Base-by-base conservation (phyloP, 805 yeast genomes). In the Teunomyces atbi region DNA sequence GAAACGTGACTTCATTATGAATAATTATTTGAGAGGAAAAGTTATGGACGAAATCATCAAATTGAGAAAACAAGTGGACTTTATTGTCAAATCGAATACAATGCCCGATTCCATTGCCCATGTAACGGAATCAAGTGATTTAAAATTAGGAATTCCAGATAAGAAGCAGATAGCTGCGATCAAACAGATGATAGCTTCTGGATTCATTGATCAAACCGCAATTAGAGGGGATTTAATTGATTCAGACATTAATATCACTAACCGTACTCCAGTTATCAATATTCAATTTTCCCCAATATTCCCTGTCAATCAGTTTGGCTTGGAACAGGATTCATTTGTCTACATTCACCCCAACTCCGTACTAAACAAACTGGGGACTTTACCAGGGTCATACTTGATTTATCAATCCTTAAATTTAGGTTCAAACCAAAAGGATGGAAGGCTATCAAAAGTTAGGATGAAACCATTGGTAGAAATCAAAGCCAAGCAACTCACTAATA, bases 181-280 rank as follows among this genome's bases (percentile, higher is more conserved):
- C 51, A 91, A 89, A 59, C 99, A 94, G 66, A 91, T 94, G 82
- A 74, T 92, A 3, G 80, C 96, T 5, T 84, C 97, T 0, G 99
- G 98, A 0, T 94, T 87, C 57, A 76, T 94, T 33, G 99, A 94
- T 63, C 96, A 88, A 60, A 78, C 92, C 18, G 96, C 96, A 1
- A 78, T 89, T 12, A 75, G 98, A 50, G 91, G 89, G 1, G 97
- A 91, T 58, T 55, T 82, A 27, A 66, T 82, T 5, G 82, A 87
- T 15, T 71, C 82, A 1, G 96, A 86, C 15, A 73, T 81, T 6
- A 71, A 66, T 40, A 65, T 84, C 3, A 70, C 84, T 1, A 85
- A 84, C 50, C 82, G 77, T 43, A 71, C 84, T 4, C 72, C 68
- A 35, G 74, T 84, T 33, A 77, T 73, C 45, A 78, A 73, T 46